phyloP scores from a whole-genome alignment of 148 eudicot species.

The Heliosperma pusillum region DNA sequence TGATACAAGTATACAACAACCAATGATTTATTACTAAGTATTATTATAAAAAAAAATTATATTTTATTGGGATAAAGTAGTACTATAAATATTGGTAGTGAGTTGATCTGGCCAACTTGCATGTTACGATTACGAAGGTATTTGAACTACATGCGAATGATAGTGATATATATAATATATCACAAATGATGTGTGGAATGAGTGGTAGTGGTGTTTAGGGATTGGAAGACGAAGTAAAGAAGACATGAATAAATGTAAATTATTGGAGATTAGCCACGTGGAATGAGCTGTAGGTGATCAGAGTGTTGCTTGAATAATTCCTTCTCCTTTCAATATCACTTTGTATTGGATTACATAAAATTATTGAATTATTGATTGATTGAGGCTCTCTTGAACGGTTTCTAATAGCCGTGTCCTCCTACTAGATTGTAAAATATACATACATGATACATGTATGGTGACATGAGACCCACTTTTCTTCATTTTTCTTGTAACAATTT shows the following conservation, averaged over 20 bases:
- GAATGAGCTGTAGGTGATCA: conserved; percentile 7
- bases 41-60: too few species aligned
- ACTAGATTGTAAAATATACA: too few species aligned
- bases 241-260: conserved; percentile 6
- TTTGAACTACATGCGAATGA: background rate
- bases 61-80: too few species aligned
- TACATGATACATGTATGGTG: too few species aligned
- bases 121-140: background rate
- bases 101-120: background rate
- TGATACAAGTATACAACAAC: too few species aligned
- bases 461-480: too few species aligned
- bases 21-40: too few species aligned
- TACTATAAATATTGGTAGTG: too few species aligned
- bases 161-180: background rate
- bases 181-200: too few species aligned
- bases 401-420: background rate
- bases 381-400: background rate
- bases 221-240: background rate
- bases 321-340: too few species aligned
- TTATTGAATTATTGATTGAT: background rate
- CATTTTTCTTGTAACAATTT: too few species aligned
- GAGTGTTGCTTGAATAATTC: background rate
- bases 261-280: background rate
- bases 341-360: too few species aligned
- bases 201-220: background rate